Conservation (phyloP, 768 basidiomycete species). For the Mycena latifolia region DNA sequence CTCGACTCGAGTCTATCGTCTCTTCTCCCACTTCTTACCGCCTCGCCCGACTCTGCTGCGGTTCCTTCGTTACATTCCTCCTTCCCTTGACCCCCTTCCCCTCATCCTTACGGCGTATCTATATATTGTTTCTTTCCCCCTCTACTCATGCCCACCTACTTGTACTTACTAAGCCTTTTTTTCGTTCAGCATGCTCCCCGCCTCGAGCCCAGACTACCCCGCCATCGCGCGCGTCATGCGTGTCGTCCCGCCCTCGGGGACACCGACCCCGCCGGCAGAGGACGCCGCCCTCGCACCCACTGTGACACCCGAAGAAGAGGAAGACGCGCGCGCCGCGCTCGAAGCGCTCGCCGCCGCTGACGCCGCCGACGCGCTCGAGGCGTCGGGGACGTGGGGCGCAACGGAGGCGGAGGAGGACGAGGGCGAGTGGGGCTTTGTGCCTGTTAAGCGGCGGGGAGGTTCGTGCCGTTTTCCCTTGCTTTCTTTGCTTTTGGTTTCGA, state of each 20-base stretch:
- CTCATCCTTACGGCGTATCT: too few relatives aligned
- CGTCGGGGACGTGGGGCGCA: constrained; percentile 17
- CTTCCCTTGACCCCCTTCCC: constrained; percentile 4
- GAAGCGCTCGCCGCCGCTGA: constrained; percentile 24
- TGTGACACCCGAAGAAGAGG: not conserved
- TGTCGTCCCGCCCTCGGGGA: constrained; percentile 53
- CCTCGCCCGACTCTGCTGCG: too few relatives aligned
- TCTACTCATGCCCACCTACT: too few relatives aligned
- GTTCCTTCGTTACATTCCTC: too few relatives aligned
- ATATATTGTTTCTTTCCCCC: too few relatives aligned
- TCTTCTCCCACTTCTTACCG: too few relatives aligned
- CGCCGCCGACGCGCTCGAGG: constrained; percentile 17
- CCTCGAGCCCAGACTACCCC: constrained; percentile 60
- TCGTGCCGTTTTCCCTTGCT: constrained; percentile 18
- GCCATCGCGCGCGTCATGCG: constrained; percentile 77
- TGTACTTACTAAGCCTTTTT: too few relatives aligned
- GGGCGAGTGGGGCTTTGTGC: constrained; percentile 84
- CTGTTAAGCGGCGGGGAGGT: constrained; percentile 58
- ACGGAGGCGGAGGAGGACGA: constrained; percentile 79
- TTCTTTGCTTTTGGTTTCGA: not conserved
- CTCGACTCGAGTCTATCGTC: not conserved
- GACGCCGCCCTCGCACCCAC: not conserved
- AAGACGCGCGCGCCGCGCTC: constrained; percentile 13
- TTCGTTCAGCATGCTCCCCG: constrained; percentile 78
- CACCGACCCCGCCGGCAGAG: not conserved